Conservation (phyloP, 202 grass and related monocot species). For the Musa balbisiana region DNA sequence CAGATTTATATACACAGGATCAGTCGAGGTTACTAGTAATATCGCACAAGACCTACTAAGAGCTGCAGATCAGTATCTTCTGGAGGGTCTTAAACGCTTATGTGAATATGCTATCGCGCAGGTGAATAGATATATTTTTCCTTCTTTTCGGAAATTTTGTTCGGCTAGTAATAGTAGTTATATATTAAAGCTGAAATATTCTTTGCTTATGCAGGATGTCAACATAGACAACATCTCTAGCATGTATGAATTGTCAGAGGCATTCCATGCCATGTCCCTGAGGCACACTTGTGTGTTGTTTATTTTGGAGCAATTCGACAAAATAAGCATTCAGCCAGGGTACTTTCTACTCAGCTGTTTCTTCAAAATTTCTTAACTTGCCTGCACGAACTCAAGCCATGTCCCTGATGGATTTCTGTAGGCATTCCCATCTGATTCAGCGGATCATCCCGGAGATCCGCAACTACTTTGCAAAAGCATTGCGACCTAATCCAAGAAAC, state of each 20-base stretch:
- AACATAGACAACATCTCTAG: conserved; percentile 45
- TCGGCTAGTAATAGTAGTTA: too few relatives aligned
- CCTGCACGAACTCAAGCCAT: too few relatives aligned
- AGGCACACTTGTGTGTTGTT: conserved; percentile 94
- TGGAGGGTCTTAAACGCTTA: conserved; percentile 92
- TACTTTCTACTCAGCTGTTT: conserved; percentile 8
- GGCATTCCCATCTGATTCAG: conserved; percentile 65
- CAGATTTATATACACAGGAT: conserved; percentile 98
- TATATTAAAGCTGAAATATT: neutral
- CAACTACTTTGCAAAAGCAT: conserved; percentile 63
- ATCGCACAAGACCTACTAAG: conserved; percentile 93
- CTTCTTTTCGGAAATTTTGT: too few relatives aligned
- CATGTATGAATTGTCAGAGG: conserved; percentile 97
- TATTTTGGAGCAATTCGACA: conserved; percentile 89
- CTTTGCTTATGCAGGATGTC: neutral
- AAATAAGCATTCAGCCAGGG: conserved; percentile 71
- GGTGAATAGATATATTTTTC: conserved; percentile 37
- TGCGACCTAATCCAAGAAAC: conserved; percentile 48
- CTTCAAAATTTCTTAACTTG: neutral
- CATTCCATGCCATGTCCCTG: conserved; percentile 87
- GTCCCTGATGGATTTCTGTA: conserved; percentile 21
- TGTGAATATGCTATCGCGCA: conserved; percentile 95
- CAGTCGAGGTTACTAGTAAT: conserved; percentile 65
- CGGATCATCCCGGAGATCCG: conserved; percentile 76
- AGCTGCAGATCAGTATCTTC: conserved; percentile 92